Base-by-base conservation (phyloP, 192 early-diverging fungal genomes). In the Coemansia sp. region DNA sequence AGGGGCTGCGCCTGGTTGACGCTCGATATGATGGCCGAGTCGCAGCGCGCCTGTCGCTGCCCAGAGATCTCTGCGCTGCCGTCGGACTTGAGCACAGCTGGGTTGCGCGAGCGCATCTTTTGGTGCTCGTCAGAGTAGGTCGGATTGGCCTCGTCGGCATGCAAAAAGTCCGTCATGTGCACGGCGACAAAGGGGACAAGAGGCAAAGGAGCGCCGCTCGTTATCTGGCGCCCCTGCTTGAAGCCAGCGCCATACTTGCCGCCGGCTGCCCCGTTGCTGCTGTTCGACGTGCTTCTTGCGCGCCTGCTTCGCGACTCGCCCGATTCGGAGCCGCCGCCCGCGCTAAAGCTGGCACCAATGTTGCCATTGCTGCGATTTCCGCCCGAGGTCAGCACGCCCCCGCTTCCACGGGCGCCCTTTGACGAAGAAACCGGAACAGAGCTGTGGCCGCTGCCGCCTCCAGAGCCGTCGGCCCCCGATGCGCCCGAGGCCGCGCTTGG, bases 151-250 rank as follows among this genome's bases (percentile, higher is more conserved):
- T 83, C 74, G 55, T 83, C 82, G 2, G 78, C 75, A 29, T 83
- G 75, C 34, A 83, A 51, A 60, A 83, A 64, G 49, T 83, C 82
- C 0, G 82, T 83, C 74, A 83, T 73, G 20, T 83, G 82, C 57
- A 83, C 78, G 6, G 74, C 82, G 19, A 83, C 66, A 51, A 83
- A 83, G 2, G 82, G 82, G 19, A 83, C 65, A 20, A 83, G 50
- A 4, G 82, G 79, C 18, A 82, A 56, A 24, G 78, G 74, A 11
- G 58, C 61, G 20, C 72, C 72, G 42, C 75, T 71, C 22, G 68
- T 67, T 1, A 69, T 61, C 65, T 72, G 71, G n/a, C 64, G 64
- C 3, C 72, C 72, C 34, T 71, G 72, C 50, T 67, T 73, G 55
- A 64, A 71, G 9, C 70, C 53, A 24, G 49, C 22, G 19, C 71